These are phyloP conservation scores for Nemania serpens DNA, from an alignment of 2,329 filamentous ascomycete species.

Conservation along the genomic window DNA sequence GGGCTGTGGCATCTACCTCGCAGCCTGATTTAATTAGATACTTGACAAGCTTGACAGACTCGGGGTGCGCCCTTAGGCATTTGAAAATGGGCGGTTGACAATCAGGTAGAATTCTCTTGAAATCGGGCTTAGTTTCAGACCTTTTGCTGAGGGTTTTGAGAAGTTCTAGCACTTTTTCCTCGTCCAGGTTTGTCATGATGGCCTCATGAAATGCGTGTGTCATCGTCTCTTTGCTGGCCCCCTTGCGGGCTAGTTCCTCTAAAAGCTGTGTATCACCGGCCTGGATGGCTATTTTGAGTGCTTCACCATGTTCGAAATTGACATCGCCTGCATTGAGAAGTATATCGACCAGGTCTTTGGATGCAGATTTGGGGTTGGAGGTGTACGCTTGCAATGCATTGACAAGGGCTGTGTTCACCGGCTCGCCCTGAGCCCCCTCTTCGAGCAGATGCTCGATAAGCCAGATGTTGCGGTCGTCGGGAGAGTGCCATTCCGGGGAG, in stretches of 20 bases:
- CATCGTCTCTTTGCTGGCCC: background rate
- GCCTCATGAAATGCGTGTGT: background rate
- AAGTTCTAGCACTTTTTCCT: background rate
- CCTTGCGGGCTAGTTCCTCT: background rate
- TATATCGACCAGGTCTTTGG: background rate
- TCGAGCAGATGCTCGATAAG: background rate
- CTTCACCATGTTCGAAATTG: background rate
- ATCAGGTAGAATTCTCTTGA: background rate
- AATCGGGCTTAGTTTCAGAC: background rate
- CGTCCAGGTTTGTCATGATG: background rate
- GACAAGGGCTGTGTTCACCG: background rate
- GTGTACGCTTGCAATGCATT: background rate
- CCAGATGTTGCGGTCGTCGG: background rate
- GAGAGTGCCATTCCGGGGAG: background rate
- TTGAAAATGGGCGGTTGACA: background rate
- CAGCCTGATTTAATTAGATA: background rate
- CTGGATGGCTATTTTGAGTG: background rate
- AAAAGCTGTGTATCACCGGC: background rate
- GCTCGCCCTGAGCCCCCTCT: background rate
- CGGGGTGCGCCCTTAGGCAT: background rate
- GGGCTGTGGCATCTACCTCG: background rate
- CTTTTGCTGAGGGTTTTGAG: background rate
- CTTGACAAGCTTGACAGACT: background rate
- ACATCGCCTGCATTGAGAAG: background rate
- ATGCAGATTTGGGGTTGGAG: background rate